These are phyloP conservation scores for Vitis rupestris DNA, from an alignment of 164 flowering plant species.

Conservation along the genomic window DNA sequence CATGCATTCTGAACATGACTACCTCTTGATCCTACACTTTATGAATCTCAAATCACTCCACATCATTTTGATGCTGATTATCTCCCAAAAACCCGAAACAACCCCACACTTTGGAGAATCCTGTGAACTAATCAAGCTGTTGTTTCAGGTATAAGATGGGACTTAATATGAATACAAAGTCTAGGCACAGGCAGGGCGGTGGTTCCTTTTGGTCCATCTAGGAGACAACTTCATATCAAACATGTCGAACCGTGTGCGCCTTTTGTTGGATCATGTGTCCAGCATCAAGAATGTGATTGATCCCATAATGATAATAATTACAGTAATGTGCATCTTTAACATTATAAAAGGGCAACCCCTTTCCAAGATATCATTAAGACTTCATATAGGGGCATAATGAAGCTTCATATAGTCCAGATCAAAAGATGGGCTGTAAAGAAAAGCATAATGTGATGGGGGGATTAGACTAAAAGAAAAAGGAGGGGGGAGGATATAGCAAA, in stretches of 20 bases:
- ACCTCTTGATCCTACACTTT: no score
- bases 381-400: neutral
- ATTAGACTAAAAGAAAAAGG: neutral
- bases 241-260: neutral
- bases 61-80: no score
- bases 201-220: neutral
- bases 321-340: neutral
- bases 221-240: neutral
- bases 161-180: neutral
- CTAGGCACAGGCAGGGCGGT: neutral
- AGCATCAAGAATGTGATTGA: neutral
- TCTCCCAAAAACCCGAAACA: no score
- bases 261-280: neutral
- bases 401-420: neutral
- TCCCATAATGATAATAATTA: neutral
- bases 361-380: conserved; percentile 4
- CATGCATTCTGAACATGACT: no score
- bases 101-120: no score
- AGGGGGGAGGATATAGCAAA: neutral
- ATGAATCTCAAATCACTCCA: no score
- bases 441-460: neutral
- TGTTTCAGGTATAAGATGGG: neutral
- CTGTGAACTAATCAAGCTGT: no score
- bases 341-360: conserved; percentile 3
- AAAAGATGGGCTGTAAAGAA: conserved; percentile 13